Evolutionary conservation across 306 rosid genomes (phyloP).

Genomic region (Abrus pulchellus): DNA sequence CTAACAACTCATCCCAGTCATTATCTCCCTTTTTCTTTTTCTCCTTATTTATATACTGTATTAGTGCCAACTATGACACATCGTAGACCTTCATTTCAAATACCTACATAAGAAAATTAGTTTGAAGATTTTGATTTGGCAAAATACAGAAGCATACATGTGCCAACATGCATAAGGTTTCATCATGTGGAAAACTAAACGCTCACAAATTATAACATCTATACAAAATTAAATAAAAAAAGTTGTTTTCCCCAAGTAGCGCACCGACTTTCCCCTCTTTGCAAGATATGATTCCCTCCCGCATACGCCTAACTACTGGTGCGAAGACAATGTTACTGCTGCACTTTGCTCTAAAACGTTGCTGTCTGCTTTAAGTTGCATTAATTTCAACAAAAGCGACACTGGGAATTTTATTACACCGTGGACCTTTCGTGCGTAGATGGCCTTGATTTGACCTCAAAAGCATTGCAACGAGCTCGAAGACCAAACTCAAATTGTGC

Average conservation of each 20-base stretch:
- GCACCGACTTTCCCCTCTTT: slow-evolving; percentile 14
- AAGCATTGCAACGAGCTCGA: neutral
- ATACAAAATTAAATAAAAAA: neutral
- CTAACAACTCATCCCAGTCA: slow-evolving; percentile 25
- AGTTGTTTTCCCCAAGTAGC: slow-evolving; percentile 14
- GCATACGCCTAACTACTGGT: slow-evolving; percentile 26
- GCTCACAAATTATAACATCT: neutral
- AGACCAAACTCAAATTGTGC: slow-evolving; percentile 18
- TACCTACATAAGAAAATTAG: neutral
- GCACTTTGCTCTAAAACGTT: slow-evolving; percentile 1
- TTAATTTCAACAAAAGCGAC: slow-evolving; percentile 24
- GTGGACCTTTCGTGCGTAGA: neutral
- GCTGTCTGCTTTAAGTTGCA: slow-evolving; percentile 40
- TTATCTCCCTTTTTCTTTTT: neutral
- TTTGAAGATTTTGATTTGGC: neutral
- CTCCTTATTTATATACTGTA: neutral
- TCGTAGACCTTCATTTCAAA: slow-evolving; percentile 5
- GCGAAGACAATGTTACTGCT: neutral
- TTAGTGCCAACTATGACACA: neutral
- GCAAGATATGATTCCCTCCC: slow-evolving; percentile 41
- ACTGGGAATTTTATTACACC: neutral
- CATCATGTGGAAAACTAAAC: slow-evolving; percentile 21
- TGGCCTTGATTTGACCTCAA: slow-evolving; percentile 40
- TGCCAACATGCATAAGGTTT: slow-evolving; percentile 43
- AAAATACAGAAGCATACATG: neutral